These are phyloP conservation scores for Hypoxylon sp. DNA, from an alignment of 2,329 filamentous ascomycete species.

Conservation along the genomic window DNA sequence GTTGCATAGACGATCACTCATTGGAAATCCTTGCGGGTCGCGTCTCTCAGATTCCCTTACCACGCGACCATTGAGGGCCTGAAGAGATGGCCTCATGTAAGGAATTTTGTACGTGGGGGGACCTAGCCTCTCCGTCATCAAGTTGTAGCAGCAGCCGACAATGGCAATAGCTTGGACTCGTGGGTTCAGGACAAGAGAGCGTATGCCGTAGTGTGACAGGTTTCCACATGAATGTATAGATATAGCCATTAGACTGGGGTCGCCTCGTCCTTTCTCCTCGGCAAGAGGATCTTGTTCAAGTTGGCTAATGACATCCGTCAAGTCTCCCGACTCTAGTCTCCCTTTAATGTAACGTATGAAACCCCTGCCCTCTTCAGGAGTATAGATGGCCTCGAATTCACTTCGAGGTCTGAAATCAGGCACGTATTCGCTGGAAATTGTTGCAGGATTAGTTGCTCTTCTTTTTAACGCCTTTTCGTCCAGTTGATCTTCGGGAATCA, in stretches of 20 bases:
- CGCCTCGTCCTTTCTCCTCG: constrained; percentile 51
- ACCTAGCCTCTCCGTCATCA: constrained; percentile 89
- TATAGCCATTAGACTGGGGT: constrained; percentile 81
- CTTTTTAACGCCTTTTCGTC: constrained; percentile 59
- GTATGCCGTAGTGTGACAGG: constrained; percentile 93
- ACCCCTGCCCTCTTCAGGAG: constrained; percentile 73
- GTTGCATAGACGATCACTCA: constrained; percentile 79
- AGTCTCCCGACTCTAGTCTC: constrained; percentile 79
- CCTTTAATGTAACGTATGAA: constrained; percentile 85
- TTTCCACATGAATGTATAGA: constrained; percentile 98
- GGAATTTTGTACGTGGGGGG: constrained; percentile 90
- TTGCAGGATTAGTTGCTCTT: constrained; percentile 54
- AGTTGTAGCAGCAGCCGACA: constrained; percentile 98
- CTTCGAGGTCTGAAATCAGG: constrained; percentile 67
- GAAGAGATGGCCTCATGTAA: constrained; percentile 77
- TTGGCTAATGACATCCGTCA: constrained; percentile 60
- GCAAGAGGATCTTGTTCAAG: constrained; percentile 52
- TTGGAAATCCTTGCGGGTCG: constrained; percentile 94
- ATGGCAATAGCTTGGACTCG: constrained; percentile 92
- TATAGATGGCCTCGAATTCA: constrained; percentile 67
- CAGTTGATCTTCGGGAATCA: constrained; percentile 59
- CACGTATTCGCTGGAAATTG: constrained; percentile 51
- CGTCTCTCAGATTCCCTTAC: constrained; percentile 77
- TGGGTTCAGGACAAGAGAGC: constrained; percentile 86
- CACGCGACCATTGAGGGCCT: constrained; percentile 78